Evolutionary conservation across 306 rosid species (phyloP).

Genomic region (Sindora glabra): DNA sequence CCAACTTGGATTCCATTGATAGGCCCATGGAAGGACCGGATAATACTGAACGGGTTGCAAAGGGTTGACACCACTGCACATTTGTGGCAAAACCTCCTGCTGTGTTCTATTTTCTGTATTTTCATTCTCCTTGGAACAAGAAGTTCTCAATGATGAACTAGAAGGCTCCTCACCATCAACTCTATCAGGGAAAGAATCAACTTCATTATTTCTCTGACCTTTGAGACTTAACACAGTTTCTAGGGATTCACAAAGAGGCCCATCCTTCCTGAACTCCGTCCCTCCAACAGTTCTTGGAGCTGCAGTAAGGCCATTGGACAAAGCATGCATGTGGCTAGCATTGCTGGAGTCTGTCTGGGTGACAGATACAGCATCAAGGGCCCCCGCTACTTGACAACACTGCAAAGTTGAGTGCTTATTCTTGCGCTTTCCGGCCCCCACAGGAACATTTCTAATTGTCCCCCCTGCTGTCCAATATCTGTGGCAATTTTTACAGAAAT

Average conservation of each 20-base stretch:
- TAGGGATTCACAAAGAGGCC: slow-evolving; percentile 39
- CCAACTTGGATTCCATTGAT: slow-evolving; percentile 46
- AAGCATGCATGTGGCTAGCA: neutral
- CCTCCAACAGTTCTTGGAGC: slow-evolving; percentile 14
- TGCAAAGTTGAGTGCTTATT: slow-evolving; percentile 29
- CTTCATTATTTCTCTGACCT: slow-evolving; percentile 19
- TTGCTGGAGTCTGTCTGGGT: slow-evolving; percentile 16
- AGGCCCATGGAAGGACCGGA: slow-evolving; percentile 40
- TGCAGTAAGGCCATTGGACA: slow-evolving; percentile 8
- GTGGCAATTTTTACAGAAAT: slow-evolving; percentile 61
- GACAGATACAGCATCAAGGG: slow-evolving; percentile 12
- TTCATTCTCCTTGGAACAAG: slow-evolving; percentile 19
- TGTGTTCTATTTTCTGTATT: slow-evolving; percentile 16
- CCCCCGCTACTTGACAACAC: slow-evolving; percentile 10
- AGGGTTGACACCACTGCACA: slow-evolving; percentile 14
- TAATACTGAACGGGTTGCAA: slow-evolving; percentile 25
- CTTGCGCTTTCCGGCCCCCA: slow-evolving; percentile 58
- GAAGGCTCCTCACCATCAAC: slow-evolving; percentile 28
- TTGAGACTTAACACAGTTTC: slow-evolving; percentile 31
- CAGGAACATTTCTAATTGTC: slow-evolving; percentile 50
- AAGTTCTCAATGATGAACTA: slow-evolving; percentile 16
- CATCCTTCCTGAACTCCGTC: slow-evolving; percentile 15
- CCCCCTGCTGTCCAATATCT: slow-evolving; percentile 80
- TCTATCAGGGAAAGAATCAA: slow-evolving; percentile 12
- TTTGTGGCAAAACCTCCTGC: slow-evolving; percentile 18